phyloP scores from a whole-genome alignment of 2,329 filamentous ascomycete species.

The Daldinia sp. region DNA sequence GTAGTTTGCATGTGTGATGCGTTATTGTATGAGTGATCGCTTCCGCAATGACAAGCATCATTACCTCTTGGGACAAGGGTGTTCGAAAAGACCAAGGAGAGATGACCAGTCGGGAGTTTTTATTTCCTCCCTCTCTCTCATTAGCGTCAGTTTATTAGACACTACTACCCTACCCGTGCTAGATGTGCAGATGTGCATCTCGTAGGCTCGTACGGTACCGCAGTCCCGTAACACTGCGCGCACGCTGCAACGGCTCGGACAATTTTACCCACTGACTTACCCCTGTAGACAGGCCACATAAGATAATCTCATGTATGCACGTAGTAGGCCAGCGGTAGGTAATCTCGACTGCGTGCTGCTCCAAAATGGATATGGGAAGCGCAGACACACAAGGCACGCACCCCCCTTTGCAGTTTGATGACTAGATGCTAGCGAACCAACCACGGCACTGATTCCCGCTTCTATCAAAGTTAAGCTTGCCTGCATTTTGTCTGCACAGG shows the following conservation, averaged over 20 bases:
- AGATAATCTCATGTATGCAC: constrained; percentile 38
- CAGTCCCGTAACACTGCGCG: constrained; percentile 35
- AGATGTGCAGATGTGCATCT: constrained; percentile 23
- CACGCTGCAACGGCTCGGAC: constrained; percentile 45
- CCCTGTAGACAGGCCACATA: constrained; percentile 34
- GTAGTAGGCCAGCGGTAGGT: constrained; percentile 32
- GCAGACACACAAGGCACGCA: constrained; percentile 20
- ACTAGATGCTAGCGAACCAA: constrained; percentile 36
- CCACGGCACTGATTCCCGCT: constrained; percentile 32
- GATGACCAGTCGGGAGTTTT: constrained; percentile 42
- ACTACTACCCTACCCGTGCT: constrained; percentile 38
- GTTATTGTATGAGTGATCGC: constrained; percentile 32
- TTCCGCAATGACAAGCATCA: constrained; percentile 37
- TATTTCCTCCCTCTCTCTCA: constrained; percentile 28
- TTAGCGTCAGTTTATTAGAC: constrained; percentile 36
- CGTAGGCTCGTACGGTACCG: constrained; percentile 36
- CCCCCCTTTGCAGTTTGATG: constrained; percentile 25
- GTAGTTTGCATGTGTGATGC: constrained; percentile 9
- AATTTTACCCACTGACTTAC: constrained; percentile 42
- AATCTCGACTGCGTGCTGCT: constrained; percentile 38
- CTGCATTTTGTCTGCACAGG: constrained; percentile 15
- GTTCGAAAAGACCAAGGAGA: constrained; percentile 9
- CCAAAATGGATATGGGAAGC: constrained; percentile 17
- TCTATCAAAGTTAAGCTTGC: constrained; percentile 38
- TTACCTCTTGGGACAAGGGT: constrained; percentile 22